A percentile compares a stretch with the other conserved stretches of the same genome.
Evolutionary conservation across 495 filamentous ascomycete genomes (phyloP).

Genomic region (Xylaria cubensis): DNA sequence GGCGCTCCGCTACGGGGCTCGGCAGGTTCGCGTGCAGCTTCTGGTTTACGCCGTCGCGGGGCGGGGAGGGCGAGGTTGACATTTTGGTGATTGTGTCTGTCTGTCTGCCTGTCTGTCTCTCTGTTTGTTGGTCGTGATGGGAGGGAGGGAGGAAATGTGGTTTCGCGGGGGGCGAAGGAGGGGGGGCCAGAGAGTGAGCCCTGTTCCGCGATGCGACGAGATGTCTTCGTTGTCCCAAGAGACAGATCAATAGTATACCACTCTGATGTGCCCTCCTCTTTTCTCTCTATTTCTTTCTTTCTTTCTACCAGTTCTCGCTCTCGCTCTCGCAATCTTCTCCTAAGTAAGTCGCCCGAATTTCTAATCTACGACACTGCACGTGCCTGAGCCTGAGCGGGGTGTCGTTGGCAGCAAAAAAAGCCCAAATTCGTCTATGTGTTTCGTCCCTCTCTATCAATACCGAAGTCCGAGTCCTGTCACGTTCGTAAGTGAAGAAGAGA

Average conservation of each 20-base stretch:
- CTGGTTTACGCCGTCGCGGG: conserved; percentile 33
- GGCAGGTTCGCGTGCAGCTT: conserved; percentile 45
- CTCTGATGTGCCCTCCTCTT: neutral
- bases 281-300: neutral
- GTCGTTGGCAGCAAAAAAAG: neutral
- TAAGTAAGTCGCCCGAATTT: neutral
- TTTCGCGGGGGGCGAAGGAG: too few relatives aligned
- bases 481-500: neutral
- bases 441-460: neutral
- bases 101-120: too few relatives aligned
- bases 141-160: too few relatives aligned
- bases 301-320: neutral
- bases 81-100: neutral
- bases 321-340: neutral
- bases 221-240: neutral
- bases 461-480: neutral
- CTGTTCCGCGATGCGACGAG: neutral
- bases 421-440: neutral
- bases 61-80: neutral
- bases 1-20: conserved; percentile 38
- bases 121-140: too few relatives aligned
- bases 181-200: too few relatives aligned
- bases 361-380: neutral
- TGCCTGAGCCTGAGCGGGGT: neutral
- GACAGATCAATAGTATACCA: neutral